Base-by-base conservation (phyloP, 2,329 filamentous ascomycete genomes). In the Hyphodiscus sp. region DNA sequence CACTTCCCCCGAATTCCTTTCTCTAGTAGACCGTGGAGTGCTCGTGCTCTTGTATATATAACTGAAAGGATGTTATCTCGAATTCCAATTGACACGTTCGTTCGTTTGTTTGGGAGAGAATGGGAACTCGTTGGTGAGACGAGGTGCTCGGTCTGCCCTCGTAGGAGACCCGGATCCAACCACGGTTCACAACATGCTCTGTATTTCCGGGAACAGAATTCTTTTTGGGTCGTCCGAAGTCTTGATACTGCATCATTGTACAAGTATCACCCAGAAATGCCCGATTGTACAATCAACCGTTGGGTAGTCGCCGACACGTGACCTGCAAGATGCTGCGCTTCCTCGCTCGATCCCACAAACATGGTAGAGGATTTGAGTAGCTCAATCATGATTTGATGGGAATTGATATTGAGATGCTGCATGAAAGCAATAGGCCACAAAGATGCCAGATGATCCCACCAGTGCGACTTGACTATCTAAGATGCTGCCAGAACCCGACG, bases 401-500 rank as follows among this genome's bases (percentile, higher is more conserved):
- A 33, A 8, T 41, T 19, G 45, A 49, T 26, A 41, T 45, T 13
- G 33, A 38, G 50, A 52, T 44, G 19, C 19, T 41, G 49, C 47
- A 29, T 41, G 16, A 42, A 6, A 10, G 19, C 18, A 43, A 15
- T n/a, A 13, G 33, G 33, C 33, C 16, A 38, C 33, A 33, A 26
- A 13, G 15, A 49, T 42, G 41, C 45, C 49, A 51, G 30, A 51
- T 55, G 49, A 51, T 51, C 45, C 20, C 48, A 45, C 48, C 51
- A 18, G 46, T 49, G 53, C 42, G 43, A 50, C 52, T 19, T 23
- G 38, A 45, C 26, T 45, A 54, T 26, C 44, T 5, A 19, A 30
- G 49, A 47, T 48, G 41, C 44, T 20, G 52, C 44, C 48, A 42
- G 53, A 51, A 55, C 49, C 53, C 53, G 41, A 26, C 33, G 33